phyloP scores from a whole-genome alignment of 306 rosid genomes.

The Cajanus cajan region DNA sequence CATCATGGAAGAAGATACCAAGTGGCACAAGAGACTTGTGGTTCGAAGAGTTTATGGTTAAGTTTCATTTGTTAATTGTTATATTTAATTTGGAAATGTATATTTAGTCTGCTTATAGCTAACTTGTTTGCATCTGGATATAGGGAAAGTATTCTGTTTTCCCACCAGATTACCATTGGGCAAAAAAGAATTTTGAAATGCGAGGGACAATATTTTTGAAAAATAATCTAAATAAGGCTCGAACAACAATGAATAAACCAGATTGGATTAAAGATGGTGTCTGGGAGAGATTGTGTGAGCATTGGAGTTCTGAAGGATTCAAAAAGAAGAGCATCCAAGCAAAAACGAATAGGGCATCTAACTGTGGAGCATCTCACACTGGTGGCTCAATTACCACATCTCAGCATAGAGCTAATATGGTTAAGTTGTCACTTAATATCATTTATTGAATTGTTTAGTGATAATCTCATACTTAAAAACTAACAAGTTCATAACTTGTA shows the following conservation, averaged over 20 bases:
- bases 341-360: background rate
- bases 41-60: background rate
- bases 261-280: background rate
- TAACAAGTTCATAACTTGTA: background rate
- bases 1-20: constrained; percentile 2
- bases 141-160: background rate
- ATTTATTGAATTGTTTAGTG: background rate
- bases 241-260: background rate
- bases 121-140: background rate
- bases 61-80: background rate
- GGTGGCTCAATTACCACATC: background rate
- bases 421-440: background rate
- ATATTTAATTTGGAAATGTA: background rate
- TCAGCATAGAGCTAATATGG: constrained; percentile 1
- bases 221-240: background rate
- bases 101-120: background rate
- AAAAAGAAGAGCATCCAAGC: background rate
- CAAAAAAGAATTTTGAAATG: background rate
- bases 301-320: background rate
- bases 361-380: background rate
- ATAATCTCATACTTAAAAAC: background rate
- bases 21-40: background rate
- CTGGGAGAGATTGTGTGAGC: background rate
- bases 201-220: background rate
- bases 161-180: background rate